Percentiles rank a stretch among this genome's conserved stretches.
Evolutionary conservation across 2,329 filamentous ascomycete species (phyloP).

Genomic region (Cladophialophora bantiana): DNA sequence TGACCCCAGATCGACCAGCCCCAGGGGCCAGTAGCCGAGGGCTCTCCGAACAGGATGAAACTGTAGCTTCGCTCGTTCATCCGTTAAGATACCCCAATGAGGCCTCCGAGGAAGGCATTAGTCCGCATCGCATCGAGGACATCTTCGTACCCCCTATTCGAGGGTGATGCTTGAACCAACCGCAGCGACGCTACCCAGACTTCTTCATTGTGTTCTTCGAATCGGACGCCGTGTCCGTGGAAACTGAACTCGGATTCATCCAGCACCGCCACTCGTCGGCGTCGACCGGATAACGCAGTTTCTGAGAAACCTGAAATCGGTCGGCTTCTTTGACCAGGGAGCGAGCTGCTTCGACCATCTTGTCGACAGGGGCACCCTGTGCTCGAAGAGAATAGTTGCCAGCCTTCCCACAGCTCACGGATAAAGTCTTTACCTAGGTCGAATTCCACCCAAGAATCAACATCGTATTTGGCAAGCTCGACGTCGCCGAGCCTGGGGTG

Average conservation of each 20-base stretch:
- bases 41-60: slow-evolving; percentile 19
- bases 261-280: slow-evolving; percentile 18
- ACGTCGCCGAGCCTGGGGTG: no score
- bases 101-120: slow-evolving; percentile 16
- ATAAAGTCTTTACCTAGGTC: no score
- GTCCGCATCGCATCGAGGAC: neutral
- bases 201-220: slow-evolving; percentile 10
- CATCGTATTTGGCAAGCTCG: no score
- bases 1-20: slow-evolving; percentile 29
- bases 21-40: slow-evolving; percentile 21
- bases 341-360: no score
- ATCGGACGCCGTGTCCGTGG: slow-evolving; percentile 11
- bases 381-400: no score
- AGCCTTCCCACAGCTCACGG: no score
- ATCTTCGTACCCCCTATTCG: slow-evolving; percentile 5
- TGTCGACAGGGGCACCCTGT: no score
- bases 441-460: no score
- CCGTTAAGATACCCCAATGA: neutral
- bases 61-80: slow-evolving; percentile 13
- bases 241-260: slow-evolving; percentile 24
- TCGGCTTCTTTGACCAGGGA: slow-evolving; percentile 8
- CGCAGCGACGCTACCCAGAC: neutral
- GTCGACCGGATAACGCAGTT: slow-evolving; percentile 1
- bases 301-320: no score
- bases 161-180: slow-evolving; percentile 8